Conservation (phyloP, 257 asterid genomes). For the Ligustrum vulgare region DNA sequence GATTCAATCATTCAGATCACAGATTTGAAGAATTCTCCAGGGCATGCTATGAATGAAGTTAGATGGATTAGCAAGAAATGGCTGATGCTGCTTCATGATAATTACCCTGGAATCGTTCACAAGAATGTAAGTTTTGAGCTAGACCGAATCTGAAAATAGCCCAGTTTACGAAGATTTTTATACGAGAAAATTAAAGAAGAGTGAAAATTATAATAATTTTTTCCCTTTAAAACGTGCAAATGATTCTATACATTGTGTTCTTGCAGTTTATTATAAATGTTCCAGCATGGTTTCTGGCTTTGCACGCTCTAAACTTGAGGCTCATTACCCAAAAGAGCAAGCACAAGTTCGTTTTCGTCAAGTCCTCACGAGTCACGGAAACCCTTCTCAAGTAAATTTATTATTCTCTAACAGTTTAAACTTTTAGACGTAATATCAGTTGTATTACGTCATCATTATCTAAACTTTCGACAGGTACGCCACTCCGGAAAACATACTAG, state of each 20-base stretch:
- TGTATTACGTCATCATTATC: background rate
- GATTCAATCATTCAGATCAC: conserved; percentile 58
- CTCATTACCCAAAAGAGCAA: conserved; percentile 57
- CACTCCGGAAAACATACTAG: conserved; percentile 53
- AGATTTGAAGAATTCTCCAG: conserved; percentile 56
- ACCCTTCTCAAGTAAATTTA: conserved; percentile 66
- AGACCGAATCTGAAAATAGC: too few species aligned
- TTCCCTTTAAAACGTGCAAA: background rate
- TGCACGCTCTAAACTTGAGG: conserved; percentile 58
- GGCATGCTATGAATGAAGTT: conserved; percentile 47
- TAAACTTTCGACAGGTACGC: conserved; percentile 15
- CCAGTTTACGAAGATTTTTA: background rate
- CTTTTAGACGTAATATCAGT: background rate
- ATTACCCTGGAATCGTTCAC: conserved; percentile 72
- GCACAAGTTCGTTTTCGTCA: conserved; percentile 57
- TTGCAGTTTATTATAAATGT: conserved; percentile 76
- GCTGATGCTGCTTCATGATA: conserved; percentile 45
- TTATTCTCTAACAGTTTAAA: background rate
- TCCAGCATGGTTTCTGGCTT: conserved; percentile 67
- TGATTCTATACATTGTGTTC: background rate
- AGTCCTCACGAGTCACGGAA: conserved; percentile 67
- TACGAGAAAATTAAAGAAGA: too few species aligned
- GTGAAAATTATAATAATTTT: too few species aligned
- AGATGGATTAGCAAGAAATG: conserved; percentile 50
- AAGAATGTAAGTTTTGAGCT: conserved; percentile 50